These are phyloP conservation scores for Chlamydomonas reinhardtii DNA, from an alignment of 163 green algal genomes.

Conservation along the genomic window DNA sequence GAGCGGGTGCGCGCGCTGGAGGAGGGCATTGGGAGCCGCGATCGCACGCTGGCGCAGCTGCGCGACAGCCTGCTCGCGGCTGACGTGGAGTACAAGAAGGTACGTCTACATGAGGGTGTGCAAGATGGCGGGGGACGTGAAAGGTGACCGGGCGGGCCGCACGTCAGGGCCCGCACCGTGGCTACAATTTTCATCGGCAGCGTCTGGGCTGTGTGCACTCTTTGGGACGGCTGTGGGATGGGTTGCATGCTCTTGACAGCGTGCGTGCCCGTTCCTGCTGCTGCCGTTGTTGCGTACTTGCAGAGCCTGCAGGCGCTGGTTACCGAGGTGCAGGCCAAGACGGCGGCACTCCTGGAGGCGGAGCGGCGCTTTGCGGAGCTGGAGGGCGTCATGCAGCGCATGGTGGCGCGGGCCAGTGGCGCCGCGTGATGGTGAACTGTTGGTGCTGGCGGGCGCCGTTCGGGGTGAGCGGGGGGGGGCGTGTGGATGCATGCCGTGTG, in stretches of 20 bases:
- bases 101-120: too few relatives aligned
- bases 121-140: too few relatives aligned
- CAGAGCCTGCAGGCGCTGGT: constrained; percentile 56
- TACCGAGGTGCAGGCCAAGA: constrained; percentile 61
- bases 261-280: too few relatives aligned
- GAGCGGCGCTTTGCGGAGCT: constrained; percentile 66
- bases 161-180: too few relatives aligned
- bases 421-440: background rate
- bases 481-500: background rate
- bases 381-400: constrained; percentile 35
- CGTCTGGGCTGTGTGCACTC: too few relatives aligned
- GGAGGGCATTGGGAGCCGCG: constrained; percentile 40
- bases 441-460: background rate
- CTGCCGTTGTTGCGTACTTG: background rate
- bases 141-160: too few relatives aligned
- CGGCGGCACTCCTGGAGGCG: constrained; percentile 61
- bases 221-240: too few relatives aligned
- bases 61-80: constrained; percentile 37
- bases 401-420: constrained; percentile 19
- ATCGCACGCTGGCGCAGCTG: constrained; percentile 38
- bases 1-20: constrained; percentile 54
- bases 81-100: constrained; percentile 50
- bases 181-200: too few relatives aligned
- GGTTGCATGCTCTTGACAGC: too few relatives aligned
- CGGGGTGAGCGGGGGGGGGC: background rate